Evolutionary conservation across 257 asterid genomes (phyloP).

Genomic region (Knoxia roxburghii): DNA sequence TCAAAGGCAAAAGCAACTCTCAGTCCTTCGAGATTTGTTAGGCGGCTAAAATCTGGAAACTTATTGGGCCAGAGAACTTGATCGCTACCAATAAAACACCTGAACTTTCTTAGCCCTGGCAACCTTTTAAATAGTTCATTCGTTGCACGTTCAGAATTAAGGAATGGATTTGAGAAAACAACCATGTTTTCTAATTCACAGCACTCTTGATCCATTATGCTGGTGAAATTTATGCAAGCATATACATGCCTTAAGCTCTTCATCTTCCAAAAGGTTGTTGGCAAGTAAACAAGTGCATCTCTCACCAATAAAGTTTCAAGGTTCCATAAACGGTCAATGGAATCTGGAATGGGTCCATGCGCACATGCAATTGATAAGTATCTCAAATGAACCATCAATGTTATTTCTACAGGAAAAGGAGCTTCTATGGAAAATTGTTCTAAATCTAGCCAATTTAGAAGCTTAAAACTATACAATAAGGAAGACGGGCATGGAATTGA

Average conservation of each 20-base stretch:
- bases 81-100: neutral
- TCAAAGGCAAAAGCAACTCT: neutral
- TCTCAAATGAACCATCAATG: constrained; percentile 4
- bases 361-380: constrained; percentile 3
- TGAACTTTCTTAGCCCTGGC: constrained; percentile 16
- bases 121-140: too few relatives aligned
- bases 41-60: too few relatives aligned
- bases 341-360: neutral
- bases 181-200: neutral
- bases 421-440: neutral
- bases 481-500: neutral
- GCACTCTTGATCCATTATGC: too few relatives aligned
- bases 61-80: neutral
- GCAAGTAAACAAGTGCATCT: neutral
- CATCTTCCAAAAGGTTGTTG: too few relatives aligned
- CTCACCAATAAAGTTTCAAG: neutral
- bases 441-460: constrained; percentile 17
- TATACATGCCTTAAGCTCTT: constrained; percentile 16
- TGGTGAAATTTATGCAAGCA: neutral
- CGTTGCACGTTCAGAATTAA: neutral
- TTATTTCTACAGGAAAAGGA: constrained; percentile 5
- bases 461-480: neutral
- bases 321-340: constrained; percentile 4
- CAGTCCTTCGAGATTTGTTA: constrained; percentile 2
- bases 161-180: neutral